Conservation (phyloP, 257 asterid species). For the Linaria vulgaris region DNA sequence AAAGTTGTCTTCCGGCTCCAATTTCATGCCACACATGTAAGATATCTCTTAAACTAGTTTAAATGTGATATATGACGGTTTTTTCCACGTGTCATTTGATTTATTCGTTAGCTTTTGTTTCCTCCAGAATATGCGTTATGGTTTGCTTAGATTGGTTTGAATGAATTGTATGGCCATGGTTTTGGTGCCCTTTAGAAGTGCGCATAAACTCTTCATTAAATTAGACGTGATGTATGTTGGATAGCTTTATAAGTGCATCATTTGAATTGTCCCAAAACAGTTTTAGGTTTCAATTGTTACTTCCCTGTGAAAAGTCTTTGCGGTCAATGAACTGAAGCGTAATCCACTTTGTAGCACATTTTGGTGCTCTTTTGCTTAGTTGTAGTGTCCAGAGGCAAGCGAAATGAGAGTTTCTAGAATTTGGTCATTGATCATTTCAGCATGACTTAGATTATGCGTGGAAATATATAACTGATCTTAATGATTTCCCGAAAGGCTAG, state of each 20-base stretch:
- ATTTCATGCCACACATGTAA: conserved; percentile 93
- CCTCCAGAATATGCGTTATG: neutral
- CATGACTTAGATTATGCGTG: neutral
- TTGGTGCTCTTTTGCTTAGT: neutral
- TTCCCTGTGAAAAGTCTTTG: neutral
- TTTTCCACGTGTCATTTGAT: neutral
- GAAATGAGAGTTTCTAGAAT: neutral
- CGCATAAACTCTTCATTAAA: neutral
- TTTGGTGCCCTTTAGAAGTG: neutral
- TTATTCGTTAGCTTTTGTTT: neutral
- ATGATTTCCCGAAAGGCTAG: neutral
- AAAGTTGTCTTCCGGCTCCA: conserved; percentile 99
- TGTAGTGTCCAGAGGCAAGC: neutral
- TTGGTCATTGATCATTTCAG: neutral
- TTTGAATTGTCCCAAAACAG: conserved; percentile 1
- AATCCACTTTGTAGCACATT: neutral
- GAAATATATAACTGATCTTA: neutral
- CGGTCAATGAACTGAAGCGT: neutral
- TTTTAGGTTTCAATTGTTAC: neutral
- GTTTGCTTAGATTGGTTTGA: neutral
- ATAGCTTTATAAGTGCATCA: neutral
- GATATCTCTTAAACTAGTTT: conserved; percentile 25
- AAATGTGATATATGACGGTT: neutral
- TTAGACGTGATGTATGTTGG: neutral
- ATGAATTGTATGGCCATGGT: conserved; percentile 4